Conservation (phyloP, 106 monocot species). For the Alisma plantagoaquatica region DNA sequence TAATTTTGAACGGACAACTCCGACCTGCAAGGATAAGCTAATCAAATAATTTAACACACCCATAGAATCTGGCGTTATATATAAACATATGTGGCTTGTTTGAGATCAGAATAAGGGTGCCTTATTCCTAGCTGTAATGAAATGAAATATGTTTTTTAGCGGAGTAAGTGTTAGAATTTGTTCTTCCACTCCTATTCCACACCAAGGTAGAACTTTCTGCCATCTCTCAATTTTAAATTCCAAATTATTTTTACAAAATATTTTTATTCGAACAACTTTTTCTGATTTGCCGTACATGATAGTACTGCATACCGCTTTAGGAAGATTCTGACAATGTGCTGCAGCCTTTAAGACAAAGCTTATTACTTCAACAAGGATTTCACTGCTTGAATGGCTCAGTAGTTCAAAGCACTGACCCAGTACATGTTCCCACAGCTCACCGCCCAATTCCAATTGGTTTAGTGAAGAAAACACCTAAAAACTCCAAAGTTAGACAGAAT, state of each 20-base stretch:
- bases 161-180: not conserved
- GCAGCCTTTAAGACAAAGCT: constrained; percentile 71
- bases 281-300: not conserved
- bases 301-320: constrained; percentile 75
- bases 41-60: too few species aligned
- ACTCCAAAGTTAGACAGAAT: constrained; percentile 1
- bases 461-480: constrained; percentile 73
- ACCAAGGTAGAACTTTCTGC: too few species aligned
- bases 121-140: not conserved
- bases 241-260: not conserved
- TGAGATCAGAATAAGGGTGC: not conserved
- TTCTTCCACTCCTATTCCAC: too few species aligned
- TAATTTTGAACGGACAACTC: constrained; percentile 66
- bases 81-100: too few species aligned
- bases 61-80: too few species aligned
- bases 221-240: too few species aligned
- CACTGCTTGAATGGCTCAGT: constrained; percentile 68
- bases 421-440: constrained; percentile 65
- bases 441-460: constrained; percentile 59
- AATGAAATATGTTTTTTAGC: not conserved
- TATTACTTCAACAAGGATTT: constrained; percentile 51
- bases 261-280: not conserved
- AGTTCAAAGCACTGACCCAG: constrained; percentile 59
- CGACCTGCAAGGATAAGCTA: too few species aligned
- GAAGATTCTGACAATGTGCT: constrained; percentile 64